phyloP scores from a whole-genome alignment of 208 protist species.

The Kentomonas sorsogonicus region DNA sequence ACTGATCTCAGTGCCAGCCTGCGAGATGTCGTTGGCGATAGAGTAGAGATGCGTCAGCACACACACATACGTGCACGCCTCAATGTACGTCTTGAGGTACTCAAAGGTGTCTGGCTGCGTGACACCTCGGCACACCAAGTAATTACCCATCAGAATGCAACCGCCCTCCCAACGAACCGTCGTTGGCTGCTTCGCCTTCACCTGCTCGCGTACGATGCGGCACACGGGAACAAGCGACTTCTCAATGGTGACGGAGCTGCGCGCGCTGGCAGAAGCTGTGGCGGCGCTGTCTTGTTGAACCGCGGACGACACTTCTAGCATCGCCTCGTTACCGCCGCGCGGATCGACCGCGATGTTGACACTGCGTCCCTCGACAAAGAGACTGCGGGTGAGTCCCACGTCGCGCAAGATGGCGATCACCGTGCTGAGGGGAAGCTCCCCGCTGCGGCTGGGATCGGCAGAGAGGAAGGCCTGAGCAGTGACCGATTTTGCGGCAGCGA shows the following conservation, averaged over 20 bases:
- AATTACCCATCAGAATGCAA: slow-evolving; percentile 33
- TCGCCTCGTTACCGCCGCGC: slow-evolving; percentile 8
- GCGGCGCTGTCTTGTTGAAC: too few relatives aligned
- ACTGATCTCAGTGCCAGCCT: slow-evolving; percentile 6
- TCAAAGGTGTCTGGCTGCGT: slow-evolving; percentile 21
- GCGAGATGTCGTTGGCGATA: slow-evolving; percentile 15
- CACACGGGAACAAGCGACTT: slow-evolving; percentile 23
- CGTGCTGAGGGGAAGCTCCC: slow-evolving; percentile 43
- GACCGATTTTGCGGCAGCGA: slow-evolving; percentile 29
- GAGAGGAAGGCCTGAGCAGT: slow-evolving; percentile 47
- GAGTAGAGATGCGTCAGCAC: slow-evolving; percentile 36
- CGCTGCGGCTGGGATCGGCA: slow-evolving; percentile 50
- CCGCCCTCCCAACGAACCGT: slow-evolving; percentile 20
- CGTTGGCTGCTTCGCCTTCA: slow-evolving; percentile 19
- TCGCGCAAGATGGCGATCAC: slow-evolving; percentile 37
- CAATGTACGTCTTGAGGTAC: slow-evolving; percentile 51
- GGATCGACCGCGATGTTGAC: slow-evolving; percentile 22
- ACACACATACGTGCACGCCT: slow-evolving; percentile 54
- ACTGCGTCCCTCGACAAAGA: slow-evolving; percentile 25
- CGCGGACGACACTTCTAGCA: slow-evolving; percentile 18
- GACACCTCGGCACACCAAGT: slow-evolving; percentile 29
- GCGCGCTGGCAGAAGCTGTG: too few relatives aligned
- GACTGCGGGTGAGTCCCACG: slow-evolving; percentile 48
- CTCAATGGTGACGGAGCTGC: slow-evolving; percentile 24
- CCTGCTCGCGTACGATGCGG: slow-evolving; percentile 26